Conservation (phyloP, 1,284 basidiomycete species). For the Pseudozyma sp. region DNA sequence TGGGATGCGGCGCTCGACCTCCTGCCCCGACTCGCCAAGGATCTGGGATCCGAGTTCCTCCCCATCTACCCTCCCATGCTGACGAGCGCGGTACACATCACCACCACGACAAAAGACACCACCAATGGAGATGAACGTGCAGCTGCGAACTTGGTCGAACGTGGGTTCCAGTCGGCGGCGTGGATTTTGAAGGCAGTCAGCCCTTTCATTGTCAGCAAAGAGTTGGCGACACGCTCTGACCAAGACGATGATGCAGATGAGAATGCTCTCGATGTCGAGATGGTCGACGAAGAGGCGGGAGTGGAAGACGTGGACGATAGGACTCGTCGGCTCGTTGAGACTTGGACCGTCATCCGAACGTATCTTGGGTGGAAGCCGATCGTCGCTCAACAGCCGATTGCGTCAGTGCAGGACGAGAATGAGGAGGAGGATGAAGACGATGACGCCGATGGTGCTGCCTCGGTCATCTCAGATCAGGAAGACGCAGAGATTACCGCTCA, state of each 20-base stretch:
- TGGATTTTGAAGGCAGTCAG: constrained; percentile 61
- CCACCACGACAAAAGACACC: constrained; percentile 57
- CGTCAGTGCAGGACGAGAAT: constrained; percentile 11
- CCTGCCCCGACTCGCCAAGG: constrained; percentile 65
- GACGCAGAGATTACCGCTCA: not conserved
- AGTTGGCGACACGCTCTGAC: constrained; percentile 6
- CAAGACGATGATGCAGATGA: constrained; percentile 9
- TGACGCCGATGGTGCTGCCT: not conserved
- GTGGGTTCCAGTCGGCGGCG: constrained; percentile 63
- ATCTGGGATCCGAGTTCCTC: constrained; percentile 63
- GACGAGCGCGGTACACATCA: constrained; percentile 55
- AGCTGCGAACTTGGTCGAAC: constrained; percentile 64
- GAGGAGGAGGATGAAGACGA: constrained; percentile 1
- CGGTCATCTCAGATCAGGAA: constrained; percentile 2
- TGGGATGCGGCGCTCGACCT: constrained; percentile 66
- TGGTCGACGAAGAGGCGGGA: constrained; percentile 31
- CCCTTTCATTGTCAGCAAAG: constrained; percentile 55
- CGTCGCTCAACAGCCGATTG: constrained; percentile 6
- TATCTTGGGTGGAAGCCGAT: constrained; percentile 57
- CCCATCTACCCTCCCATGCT: constrained; percentile 62
- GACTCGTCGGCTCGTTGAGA: constrained; percentile 41
- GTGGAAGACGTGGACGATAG: constrained; percentile 42
- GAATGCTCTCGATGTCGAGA: constrained; percentile 8
- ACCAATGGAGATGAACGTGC: constrained; percentile 62
- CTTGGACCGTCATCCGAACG: constrained; percentile 56